Evolutionary conservation across 441 rosid genomes (phyloP), one percentile per base, ranked within the genome.

Genomic region (Mallotus japonicus): DNA sequence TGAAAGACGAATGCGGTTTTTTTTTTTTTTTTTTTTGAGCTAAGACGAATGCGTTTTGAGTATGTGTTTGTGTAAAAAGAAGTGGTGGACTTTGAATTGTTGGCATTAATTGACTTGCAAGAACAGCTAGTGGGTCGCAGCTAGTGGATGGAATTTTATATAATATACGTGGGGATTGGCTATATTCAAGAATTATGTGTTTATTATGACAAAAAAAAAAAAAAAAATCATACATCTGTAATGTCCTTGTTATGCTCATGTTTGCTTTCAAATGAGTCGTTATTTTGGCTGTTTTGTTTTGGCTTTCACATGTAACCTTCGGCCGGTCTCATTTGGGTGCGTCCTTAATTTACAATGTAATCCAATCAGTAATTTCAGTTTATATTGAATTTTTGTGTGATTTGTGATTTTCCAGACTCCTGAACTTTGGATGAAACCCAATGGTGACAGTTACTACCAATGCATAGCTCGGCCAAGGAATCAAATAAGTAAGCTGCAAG

Each of bases 341-440:
- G 32, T 28, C 2, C 3, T 28, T 28, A 28, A 28, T 28, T 28
- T 28, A 2, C 32, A 28, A 28, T 28, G 32, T 28, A 28, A 28
- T 1, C 32, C 32, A 28, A 3, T 1, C 32, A 28, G 32, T 28
- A 2, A 28, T 28, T 28, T 28, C 3, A 28, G 32, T 28, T 28
- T 28, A 28, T 28, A 28, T 24, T 24, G 28, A 24, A 24, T 24
- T 24, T 24, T 24, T 24, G 28, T 24, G 0, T 24, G 28, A 28
- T 28, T 28, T 53, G 57, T 53, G 9, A 17, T 15, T 11, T 68
- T 69, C 70, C 86, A 92, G 98, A 83, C 79, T 65, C 92, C 91
- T 44, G 90, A 89, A 76, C 91, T 91, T 71, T 92, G 99, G 99
- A 89, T 80, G 90, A 95, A 91, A 84, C 96, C 99, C 19, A 85